Evolutionary conservation across 345 rosid genomes (phyloP).

Genomic region (Tarenaya hassleriana): DNA sequence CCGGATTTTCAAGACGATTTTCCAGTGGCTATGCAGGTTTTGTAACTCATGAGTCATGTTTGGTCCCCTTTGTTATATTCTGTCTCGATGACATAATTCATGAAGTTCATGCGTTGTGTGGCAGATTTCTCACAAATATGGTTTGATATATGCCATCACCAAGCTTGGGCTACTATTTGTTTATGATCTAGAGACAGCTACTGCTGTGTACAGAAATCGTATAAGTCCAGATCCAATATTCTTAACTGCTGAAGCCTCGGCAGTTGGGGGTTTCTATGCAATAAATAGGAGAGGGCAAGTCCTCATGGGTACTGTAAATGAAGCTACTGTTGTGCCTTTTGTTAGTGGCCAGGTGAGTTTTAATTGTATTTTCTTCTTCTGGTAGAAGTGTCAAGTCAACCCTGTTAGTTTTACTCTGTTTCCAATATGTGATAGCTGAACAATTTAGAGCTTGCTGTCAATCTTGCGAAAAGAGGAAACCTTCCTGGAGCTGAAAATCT

Average conservation of each 20-base stretch:
- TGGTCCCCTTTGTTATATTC: slow-evolving; percentile 1
- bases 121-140: slow-evolving; percentile 95
- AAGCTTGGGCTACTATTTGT: slow-evolving; percentile 96
- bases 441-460: slow-evolving; percentile 97
- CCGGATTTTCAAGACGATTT: slow-evolving; percentile 99
- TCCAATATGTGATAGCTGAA: slow-evolving; percentile 54
- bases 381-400: not conserved
- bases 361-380: slow-evolving; percentile 5
- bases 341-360: slow-evolving; percentile 91
- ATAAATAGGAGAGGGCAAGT: slow-evolving; percentile 90
- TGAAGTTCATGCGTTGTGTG: slow-evolving; percentile 20
- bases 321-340: slow-evolving; percentile 87
- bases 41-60: slow-evolving; percentile 11
- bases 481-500: slow-evolving; percentile 99
- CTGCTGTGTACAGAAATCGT: slow-evolving; percentile 94
- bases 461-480: slow-evolving; percentile 98
- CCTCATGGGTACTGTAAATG: slow-evolving; percentile 85
- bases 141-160: slow-evolving; percentile 88
- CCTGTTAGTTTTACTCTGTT: not conserved
- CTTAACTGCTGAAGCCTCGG: slow-evolving; percentile 91
- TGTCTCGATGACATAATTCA: slow-evolving; percentile 5
- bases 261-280: slow-evolving; percentile 88
- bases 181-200: slow-evolving; percentile 94
- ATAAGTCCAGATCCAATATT: slow-evolving; percentile 99
- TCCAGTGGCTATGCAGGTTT: slow-evolving; percentile 99